Evolutionary conservation across 202 grass and related monocot species (phyloP).

Genomic region (Panicum hallii): DNA sequence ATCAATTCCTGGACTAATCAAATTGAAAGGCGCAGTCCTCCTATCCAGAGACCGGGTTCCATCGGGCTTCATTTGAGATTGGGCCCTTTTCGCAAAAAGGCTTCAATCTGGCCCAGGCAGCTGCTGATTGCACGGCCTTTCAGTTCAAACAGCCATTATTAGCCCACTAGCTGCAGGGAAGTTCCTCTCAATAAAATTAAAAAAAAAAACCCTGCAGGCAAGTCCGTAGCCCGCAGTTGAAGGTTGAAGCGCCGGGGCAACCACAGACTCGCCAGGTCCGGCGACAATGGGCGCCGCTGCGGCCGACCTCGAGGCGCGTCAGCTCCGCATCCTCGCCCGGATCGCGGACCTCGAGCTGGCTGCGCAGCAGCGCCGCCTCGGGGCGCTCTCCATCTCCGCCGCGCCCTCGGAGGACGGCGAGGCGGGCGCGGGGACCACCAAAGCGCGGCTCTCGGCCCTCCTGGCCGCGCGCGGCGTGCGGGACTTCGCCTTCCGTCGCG

Average conservation of each 20-base stretch:
- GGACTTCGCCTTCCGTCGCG: conserved; percentile 81
- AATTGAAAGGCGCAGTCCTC: no score
- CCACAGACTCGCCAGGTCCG: neutral
- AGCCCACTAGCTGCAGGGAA: neutral
- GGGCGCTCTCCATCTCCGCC: conserved; percentile 46
- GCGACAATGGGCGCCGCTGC: conserved; percentile 57
- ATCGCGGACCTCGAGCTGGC: conserved; percentile 66
- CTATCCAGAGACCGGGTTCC: no score
- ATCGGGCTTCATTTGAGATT: no score
- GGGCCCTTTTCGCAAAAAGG: neutral
- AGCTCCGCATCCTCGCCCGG: conserved; percentile 67
- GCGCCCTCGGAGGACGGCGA: conserved; percentile 5
- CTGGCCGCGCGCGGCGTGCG: conserved; percentile 57
- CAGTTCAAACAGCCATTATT: neutral
- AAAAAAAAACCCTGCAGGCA: no score
- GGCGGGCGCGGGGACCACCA: conserved; percentile 32
- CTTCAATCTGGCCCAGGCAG: neutral
- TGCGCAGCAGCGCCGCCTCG: conserved; percentile 46
- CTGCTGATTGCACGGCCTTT: neutral
- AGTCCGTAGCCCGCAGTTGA: no score
- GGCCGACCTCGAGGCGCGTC: conserved; percentile 64
- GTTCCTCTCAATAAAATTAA: no score
- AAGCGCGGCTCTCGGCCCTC: conserved; percentile 63
- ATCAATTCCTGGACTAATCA: no score
- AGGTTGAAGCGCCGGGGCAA: no score